Percentiles rank a stretch among this genome's conserved stretches.
These are phyloP conservation scores for Dryadomyces quercivorus DNA, from an alignment of 2,329 filamentous ascomycete species.

Conservation along the genomic window DNA sequence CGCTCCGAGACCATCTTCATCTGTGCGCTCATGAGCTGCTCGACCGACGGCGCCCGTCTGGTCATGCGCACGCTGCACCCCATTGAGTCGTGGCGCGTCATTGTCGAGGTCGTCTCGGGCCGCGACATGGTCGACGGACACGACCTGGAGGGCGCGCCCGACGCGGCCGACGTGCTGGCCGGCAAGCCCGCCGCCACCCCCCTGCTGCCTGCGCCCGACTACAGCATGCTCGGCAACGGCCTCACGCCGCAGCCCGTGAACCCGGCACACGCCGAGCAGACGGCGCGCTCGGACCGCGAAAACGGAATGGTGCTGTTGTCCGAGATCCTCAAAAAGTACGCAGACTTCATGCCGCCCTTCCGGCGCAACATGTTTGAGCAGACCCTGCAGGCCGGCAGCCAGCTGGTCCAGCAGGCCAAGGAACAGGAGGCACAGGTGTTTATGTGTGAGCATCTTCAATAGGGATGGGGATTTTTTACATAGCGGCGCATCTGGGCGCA, in stretches of 20 bases:
- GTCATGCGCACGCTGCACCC: constrained; percentile 31
- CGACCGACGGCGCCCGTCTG: constrained; percentile 33
- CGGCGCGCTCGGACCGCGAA: constrained; percentile 43
- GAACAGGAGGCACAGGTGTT: constrained; percentile 1
- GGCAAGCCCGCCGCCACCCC: background rate
- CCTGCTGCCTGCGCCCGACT: background rate
- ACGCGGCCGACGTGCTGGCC: background rate
- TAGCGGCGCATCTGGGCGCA: too few relatives aligned
- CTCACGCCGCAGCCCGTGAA: constrained; percentile 36
- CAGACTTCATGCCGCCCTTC: constrained; percentile 25
- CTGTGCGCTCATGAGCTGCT: constrained; percentile 46
- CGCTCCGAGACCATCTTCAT: constrained; percentile 51
- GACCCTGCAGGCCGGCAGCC: constrained; percentile 37
- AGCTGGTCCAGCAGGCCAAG: constrained; percentile 23
- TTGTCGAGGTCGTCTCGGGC: constrained; percentile 38
- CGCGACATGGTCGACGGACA: constrained; percentile 19
- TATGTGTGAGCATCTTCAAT: too few relatives aligned
- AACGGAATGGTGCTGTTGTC: constrained; percentile 48
- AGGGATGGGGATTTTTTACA: too few relatives aligned
- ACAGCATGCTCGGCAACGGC: background rate
- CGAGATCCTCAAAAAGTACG: constrained; percentile 36
- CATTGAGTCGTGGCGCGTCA: constrained; percentile 27
- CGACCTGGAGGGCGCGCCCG: constrained; percentile 4
- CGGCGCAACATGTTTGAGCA: constrained; percentile 30
- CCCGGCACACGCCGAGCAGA: constrained; percentile 28